Evolutionary conservation across 805 yeast species (phyloP), one percentile per base, ranked within the genome.

Genomic region (Teunomyces barrocoloradensis): DNA sequence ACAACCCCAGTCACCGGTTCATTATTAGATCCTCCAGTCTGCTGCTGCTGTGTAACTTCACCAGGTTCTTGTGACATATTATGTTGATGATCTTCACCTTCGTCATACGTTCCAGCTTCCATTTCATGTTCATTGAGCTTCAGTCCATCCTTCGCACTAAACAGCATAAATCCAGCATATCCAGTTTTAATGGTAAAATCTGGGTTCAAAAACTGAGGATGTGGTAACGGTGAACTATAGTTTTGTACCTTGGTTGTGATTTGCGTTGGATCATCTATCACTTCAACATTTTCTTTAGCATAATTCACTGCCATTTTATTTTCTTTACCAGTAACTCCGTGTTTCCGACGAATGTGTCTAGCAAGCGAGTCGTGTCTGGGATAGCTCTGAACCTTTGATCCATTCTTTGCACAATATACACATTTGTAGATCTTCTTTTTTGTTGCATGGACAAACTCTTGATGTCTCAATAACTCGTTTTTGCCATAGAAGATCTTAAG

Each of bases 401-500:
- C 70, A 45, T 53, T 59, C 37, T 61, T 53, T 21, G 69, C 57
- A 54, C 77, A 73, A 46, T 70, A 73, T 10, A 66, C 59, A 54
- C 77, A 73, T 47, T 68, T 65, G 57, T 67, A 73, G 11, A 72
- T 65, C 46, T 65, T 68, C 54, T 71, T 73, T 44, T 66, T 64
- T 18, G 75, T 69, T 10, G 77, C 77, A 56, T 73, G 77, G 18
- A 72, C 77, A 58, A 71, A 72, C 51, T 73, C 77, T 51, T 73
- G 75, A 55, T 73, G 77, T 47, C 77, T 55, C 33, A 69, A 59
- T 40, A 73, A 59, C 52, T 72, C 77, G 50, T 71, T 72, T 47
- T 69, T 72, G 12, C 77, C 77, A 50, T 73, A 71, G 43, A 73
- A 73, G 0, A 71, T 65, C 54, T 71, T 72, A 30, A 64, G 54